phyloP scores from a whole-genome alignment of 2,329 filamentous ascomycete species.

The Xylariaceae sp. region DNA sequence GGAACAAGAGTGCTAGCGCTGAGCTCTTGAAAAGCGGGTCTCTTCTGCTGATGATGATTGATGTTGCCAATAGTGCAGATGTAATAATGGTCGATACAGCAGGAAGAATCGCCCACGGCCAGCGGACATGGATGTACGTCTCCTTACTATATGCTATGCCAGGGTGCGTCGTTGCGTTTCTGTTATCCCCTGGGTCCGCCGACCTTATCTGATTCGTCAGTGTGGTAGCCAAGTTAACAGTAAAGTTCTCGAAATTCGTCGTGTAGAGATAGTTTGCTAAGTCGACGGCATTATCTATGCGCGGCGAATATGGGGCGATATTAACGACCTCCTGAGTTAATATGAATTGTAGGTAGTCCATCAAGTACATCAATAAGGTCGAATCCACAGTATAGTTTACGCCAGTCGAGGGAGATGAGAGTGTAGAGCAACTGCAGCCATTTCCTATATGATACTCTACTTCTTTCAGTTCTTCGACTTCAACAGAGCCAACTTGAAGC shows the following conservation, averaged over 20 bases:
- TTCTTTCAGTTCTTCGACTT: too few relatives aligned
- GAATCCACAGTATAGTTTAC: neutral
- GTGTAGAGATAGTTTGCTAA: slow-evolving; percentile 1
- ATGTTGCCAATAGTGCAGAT: neutral
- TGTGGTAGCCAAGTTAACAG: too few relatives aligned
- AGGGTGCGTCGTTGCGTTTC: neutral
- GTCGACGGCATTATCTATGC: neutral
- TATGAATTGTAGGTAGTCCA: neutral
- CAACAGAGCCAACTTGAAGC: too few relatives aligned
- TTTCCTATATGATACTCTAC: too few relatives aligned
- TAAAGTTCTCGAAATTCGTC: too few relatives aligned
- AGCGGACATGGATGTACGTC: slow-evolving; percentile 7
- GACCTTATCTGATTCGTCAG: slow-evolving; percentile 2
- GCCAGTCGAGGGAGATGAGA: neutral
- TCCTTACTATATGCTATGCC: neutral
- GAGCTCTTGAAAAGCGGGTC: too few relatives aligned
- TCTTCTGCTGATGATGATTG: too few relatives aligned
- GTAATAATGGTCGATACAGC: neutral
- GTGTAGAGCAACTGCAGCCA: neutral
- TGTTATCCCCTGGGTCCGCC: neutral
- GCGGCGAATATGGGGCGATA: neutral
- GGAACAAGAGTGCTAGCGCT: too few relatives aligned
- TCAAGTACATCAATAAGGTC: neutral
- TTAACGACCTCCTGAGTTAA: neutral
- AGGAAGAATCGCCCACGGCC: neutral